phyloP scores from a whole-genome alignment of 371 early-diverging fungal species.

The Mucor plumbeus region DNA sequence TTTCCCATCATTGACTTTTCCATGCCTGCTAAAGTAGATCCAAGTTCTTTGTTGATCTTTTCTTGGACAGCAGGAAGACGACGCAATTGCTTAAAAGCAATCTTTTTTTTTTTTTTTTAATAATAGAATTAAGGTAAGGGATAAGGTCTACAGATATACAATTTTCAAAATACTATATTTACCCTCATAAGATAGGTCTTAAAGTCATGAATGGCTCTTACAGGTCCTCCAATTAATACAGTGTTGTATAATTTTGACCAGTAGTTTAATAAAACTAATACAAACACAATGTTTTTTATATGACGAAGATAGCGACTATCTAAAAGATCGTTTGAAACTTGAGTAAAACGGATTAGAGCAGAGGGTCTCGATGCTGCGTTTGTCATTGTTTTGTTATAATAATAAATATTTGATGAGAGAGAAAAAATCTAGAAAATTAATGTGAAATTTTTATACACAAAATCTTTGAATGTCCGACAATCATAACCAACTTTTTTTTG shows the following conservation, averaged over 20 bases:
- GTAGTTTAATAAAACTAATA: slow-evolving; percentile 60
- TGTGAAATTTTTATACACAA: slow-evolving; percentile 8
- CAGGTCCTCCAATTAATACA: slow-evolving; percentile 61
- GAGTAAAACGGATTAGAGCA: slow-evolving; percentile 17
- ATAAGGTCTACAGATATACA: background rate
- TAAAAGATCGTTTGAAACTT: slow-evolving; percentile 17
- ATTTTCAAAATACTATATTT: background rate
- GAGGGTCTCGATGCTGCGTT: slow-evolving; percentile 4
- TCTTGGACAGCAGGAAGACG: slow-evolving; percentile 60
- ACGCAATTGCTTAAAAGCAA: slow-evolving; percentile 62
- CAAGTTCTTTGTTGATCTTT: slow-evolving; percentile 66
- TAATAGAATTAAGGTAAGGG: too few relatives aligned
- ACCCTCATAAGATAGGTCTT: slow-evolving; percentile 51
- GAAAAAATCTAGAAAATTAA: background rate
- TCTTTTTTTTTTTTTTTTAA: slow-evolving; percentile 24
- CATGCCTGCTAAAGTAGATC: slow-evolving; percentile 73
- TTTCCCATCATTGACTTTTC: slow-evolving; percentile 74
- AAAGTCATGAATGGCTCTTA: slow-evolving; percentile 55
- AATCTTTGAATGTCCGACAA: background rate
- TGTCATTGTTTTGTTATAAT: slow-evolving; percentile 9
- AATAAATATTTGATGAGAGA: slow-evolving; percentile 1
- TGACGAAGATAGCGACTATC: slow-evolving; percentile 23
- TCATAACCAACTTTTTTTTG: slow-evolving; percentile 8
- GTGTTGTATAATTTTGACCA: slow-evolving; percentile 59
- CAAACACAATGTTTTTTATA: slow-evolving; percentile 65